Percentiles rank a stretch among this genome's conserved stretches.
These are phyloP conservation scores for Backusella psychrophila DNA, from an alignment of 192 early-diverging fungal genomes.

Conservation along the genomic window DNA sequence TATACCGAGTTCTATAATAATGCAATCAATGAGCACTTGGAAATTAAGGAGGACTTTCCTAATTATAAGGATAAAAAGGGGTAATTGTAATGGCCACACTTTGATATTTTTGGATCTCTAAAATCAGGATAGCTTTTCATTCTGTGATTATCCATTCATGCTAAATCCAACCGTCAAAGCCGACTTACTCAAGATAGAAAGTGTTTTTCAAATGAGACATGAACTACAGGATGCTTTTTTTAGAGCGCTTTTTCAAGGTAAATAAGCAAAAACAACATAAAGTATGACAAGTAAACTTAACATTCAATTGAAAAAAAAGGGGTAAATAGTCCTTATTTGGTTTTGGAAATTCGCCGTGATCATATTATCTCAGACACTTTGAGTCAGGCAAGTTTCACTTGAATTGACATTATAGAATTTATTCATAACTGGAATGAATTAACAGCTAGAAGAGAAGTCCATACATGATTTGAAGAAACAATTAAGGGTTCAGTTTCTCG, in stretches of 20 bases:
- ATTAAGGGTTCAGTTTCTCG: conserved; percentile 86
- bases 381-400: conserved; percentile 36
- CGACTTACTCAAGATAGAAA: conserved; percentile 71
- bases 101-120: not conserved
- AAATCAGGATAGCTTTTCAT: conserved; percentile 51
- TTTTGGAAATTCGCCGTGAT: conserved; percentile 69
- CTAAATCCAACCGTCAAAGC: conserved; percentile 71
- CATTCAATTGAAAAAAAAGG: conserved; percentile 32
- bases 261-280: no score
- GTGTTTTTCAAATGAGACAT: conserved; percentile 66
- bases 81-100: conserved; percentile 11
- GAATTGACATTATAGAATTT: not conserved
- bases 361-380: conserved; percentile 68
- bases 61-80: conserved; percentile 63
- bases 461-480: conserved; percentile 88
- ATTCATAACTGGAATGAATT: conserved; percentile 6
- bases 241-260: conserved; percentile 64
- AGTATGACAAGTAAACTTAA: no score
- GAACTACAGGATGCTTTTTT: conserved; percentile 77
- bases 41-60: conserved; percentile 77
- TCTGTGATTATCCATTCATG: conserved; percentile 76
- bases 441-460: conserved; percentile 73
- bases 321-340: conserved; percentile 71
- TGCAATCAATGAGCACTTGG: conserved; percentile 64
- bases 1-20: conserved; percentile 72